Evolutionary conservation across 1,284 basidiomycete species (phyloP), one percentile per base, ranked within the genome.

Genomic region (Cerioporus squamosus): DNA sequence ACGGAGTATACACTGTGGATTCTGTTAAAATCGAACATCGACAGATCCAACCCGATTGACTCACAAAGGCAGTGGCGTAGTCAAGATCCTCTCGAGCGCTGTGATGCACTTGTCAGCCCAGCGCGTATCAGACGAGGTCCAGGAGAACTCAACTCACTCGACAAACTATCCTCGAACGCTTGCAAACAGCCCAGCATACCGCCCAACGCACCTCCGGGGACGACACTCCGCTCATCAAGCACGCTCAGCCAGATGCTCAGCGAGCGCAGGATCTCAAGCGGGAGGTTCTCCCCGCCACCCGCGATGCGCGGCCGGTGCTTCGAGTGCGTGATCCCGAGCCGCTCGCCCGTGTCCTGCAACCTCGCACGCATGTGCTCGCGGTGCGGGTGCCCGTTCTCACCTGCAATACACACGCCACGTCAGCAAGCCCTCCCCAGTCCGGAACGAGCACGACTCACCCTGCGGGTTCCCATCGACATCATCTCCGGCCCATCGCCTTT

Each of bases 61-160:
- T 68, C 64, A 87, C 85, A 86, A 85, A 36, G 86, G 86, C 31
- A 88, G 66, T 1, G 86, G 86, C 0, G 84, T 87, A 0, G 85
- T 88, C 55, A 88, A 65, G 44, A 86, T 85, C 44, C 77, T 75
- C 67, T 88, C 86, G 55, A 87, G 66, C 8, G 78, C 81, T 83
- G 20, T 17, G 24, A 46, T 52, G 15, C 10, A 51, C 40, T 46
- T 20, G 49, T 22, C 38, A 31, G 12, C 49, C 20, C 24, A 22
- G 7, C 22, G 20, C 20, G 15, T 55, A 17, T 29, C 7, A 20
- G 23, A 12, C 18, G 38, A 56, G 46, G 24, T 3, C 5, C 17
- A 6, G 26, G 26, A 29, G 9, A 9, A 70, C 80, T 47, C 51
- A 9, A 70, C 80, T 47, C 51, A 85, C 84, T 72, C 20, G 77